phyloP scores from a whole-genome alignment of 805 yeast genomes.

The Saturnispora zaruensis region DNA sequence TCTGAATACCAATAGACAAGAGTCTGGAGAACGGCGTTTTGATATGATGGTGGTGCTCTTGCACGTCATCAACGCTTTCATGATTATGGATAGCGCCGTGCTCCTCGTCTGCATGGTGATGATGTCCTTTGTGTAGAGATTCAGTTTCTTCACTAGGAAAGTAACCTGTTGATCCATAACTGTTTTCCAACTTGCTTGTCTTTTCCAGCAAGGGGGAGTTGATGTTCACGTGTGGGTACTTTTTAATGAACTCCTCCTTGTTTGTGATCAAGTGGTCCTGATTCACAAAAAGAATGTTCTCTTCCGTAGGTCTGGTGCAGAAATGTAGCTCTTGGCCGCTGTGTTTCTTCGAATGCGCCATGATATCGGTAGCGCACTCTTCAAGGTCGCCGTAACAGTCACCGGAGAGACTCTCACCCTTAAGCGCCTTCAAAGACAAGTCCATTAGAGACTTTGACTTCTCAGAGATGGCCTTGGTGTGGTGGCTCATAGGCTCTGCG shows the following conservation, averaged over 20 bases:
- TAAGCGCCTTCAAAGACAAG: conserved; percentile 25
- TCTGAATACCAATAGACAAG: conserved; percentile 84
- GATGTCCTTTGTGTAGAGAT: background rate
- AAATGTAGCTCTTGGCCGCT: conserved; percentile 22
- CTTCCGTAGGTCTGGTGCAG: conserved; percentile 28
- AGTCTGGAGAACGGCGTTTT: conserved; percentile 69
- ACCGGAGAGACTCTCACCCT: conserved; percentile 24
- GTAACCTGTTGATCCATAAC: background rate
- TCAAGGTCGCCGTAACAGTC: conserved; percentile 28
- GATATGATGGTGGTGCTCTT: conserved; percentile 58
- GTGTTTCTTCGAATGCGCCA: conserved; percentile 16
- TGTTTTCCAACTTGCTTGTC: background rate
- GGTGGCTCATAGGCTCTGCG: background rate
- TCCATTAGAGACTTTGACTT: conserved; percentile 22
- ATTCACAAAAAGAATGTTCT: conserved; percentile 27
- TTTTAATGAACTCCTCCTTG: conserved; percentile 18
- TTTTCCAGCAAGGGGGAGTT: conserved; percentile 26
- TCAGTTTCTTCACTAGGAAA: background rate
- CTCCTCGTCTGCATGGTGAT: conserved; percentile 10
- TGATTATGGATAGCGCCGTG: background rate
- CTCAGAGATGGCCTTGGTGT: background rate
- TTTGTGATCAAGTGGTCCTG: conserved; percentile 21
- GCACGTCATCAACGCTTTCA: conserved; percentile 11
- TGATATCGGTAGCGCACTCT: conserved; percentile 21
- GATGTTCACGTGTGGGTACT: conserved; percentile 26